A percentile compares a stretch with the other conserved stretches of the same genome.
These are phyloP conservation scores for Rhodotorula sp. DNA, from an alignment of 1,284 basidiomycete genomes.

Conservation along the genomic window DNA sequence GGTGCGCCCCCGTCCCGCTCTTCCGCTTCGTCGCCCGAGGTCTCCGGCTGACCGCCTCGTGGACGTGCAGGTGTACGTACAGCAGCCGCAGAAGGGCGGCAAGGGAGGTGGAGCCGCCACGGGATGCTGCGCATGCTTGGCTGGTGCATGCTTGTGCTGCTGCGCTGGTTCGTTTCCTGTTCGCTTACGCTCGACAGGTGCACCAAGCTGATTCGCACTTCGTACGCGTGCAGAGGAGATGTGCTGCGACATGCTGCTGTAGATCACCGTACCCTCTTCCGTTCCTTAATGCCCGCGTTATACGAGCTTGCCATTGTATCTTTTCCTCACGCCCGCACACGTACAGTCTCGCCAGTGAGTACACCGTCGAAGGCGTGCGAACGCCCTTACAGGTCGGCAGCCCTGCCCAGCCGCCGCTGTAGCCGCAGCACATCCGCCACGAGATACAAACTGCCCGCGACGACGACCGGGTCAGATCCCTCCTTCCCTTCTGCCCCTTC, in stretches of 20 bases:
- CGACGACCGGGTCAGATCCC: constrained; percentile 58
- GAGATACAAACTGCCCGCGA: constrained; percentile 88
- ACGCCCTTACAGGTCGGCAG: too few species aligned
- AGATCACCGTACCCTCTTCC: not conserved
- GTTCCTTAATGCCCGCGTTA: not conserved
- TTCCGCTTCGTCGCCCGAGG: not conserved
- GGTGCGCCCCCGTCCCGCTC: not conserved
- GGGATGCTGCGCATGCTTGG: constrained; percentile 28
- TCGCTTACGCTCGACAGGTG: not conserved
- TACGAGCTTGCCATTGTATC: not conserved
- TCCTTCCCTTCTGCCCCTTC: constrained; percentile 43
- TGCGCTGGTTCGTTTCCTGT: constrained; percentile 5
- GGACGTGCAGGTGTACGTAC: constrained; percentile 24
- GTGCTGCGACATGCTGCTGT: constrained; percentile 24
- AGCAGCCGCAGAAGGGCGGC: constrained; percentile 24
- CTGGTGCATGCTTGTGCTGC: constrained; percentile 25
- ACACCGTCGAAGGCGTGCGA: too few species aligned
- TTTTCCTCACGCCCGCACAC: too few species aligned
- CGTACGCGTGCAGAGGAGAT: not conserved
- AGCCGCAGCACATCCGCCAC: constrained; percentile 68
- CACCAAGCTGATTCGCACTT: not conserved
- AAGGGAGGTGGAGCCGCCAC: constrained; percentile 21
- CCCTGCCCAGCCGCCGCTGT: not conserved
- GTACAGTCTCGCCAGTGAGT: too few species aligned
- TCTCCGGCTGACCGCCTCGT: not conserved